Conservation (phyloP, 2,329 filamentous ascomycete genomes). For the Pseudogymnoascus sp. region DNA sequence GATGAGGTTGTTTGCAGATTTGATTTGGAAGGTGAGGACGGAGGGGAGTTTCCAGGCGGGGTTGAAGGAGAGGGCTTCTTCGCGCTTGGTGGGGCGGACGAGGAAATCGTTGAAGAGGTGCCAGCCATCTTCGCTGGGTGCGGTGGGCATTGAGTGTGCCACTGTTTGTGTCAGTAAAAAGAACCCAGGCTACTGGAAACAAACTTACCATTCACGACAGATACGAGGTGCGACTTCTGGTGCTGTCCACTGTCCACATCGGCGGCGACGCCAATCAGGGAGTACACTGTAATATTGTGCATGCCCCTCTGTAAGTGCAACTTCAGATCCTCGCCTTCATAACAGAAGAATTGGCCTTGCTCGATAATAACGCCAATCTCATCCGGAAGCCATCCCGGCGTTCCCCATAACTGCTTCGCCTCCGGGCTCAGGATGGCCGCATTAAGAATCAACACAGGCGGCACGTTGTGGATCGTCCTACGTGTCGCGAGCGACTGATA, state of each 20-base stretch:
- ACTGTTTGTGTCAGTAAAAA: conserved; percentile 39
- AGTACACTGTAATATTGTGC: conserved; percentile 81
- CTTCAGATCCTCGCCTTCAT: conserved; percentile 84
- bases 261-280: conserved; percentile 80
- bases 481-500: conserved; percentile 84
- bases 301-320: conserved; percentile 71
- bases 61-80: conserved; percentile 86
- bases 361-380: conserved; percentile 91
- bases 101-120: conserved; percentile 97
- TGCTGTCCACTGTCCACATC: conserved; percentile 83
- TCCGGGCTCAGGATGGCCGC: conserved; percentile 67
- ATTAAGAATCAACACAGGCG: conserved; percentile 83
- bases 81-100: conserved; percentile 69
- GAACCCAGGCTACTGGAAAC: not conserved
- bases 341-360: conserved; percentile 77
- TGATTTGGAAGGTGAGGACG: conserved; percentile 79
- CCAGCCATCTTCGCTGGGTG: conserved; percentile 67
- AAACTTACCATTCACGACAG: conserved; percentile 72
- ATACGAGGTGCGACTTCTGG: conserved; percentile 84
- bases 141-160: conserved; percentile 56
- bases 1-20: conserved; percentile 71
- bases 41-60: conserved; percentile 89
- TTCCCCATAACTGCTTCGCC: conserved; percentile 77
- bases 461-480: conserved; percentile 76
- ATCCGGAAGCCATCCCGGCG: conserved; percentile 83